These are phyloP conservation scores for Zymoseptoria ardabiliae DNA, from an alignment of 2,329 filamentous ascomycete species.

Conservation along the genomic window DNA sequence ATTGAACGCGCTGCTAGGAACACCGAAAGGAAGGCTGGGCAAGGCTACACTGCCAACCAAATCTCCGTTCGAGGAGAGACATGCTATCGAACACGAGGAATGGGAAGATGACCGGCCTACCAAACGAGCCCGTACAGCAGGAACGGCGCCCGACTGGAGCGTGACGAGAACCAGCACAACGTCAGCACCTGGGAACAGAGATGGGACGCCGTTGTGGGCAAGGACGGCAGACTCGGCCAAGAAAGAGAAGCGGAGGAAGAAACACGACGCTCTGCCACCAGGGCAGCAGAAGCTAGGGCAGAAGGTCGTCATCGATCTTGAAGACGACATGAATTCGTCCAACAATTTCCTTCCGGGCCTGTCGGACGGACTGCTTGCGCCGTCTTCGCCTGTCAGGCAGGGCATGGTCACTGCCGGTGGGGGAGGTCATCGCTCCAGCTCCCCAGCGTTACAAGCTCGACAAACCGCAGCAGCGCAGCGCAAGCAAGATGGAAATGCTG, in stretches of 20 bases:
- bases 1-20: slow-evolving; percentile 58
- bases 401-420: not conserved
- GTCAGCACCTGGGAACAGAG: slow-evolving; percentile 5
- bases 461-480: not conserved
- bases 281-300: slow-evolving; percentile 19
- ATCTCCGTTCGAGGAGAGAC: slow-evolving; percentile 60
- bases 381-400: slow-evolving; percentile 15
- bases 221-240: slow-evolving; percentile 22
- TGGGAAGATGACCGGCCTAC: slow-evolving; percentile 29
- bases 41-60: slow-evolving; percentile 50
- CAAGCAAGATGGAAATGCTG: not conserved
- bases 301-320: slow-evolving; percentile 30
- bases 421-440: not conserved
- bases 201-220: slow-evolving; percentile 19
- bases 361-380: slow-evolving; percentile 21
- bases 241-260: slow-evolving; percentile 11
- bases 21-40: slow-evolving; percentile 55
- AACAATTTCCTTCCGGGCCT: slow-evolving; percentile 20
- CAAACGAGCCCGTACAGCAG: slow-evolving; percentile 34
- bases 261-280: slow-evolving; percentile 4
- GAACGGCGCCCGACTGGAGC: slow-evolving; percentile 12
- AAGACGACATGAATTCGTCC: slow-evolving; percentile 28
- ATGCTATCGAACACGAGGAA: slow-evolving; percentile 24
- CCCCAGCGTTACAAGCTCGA: not conserved
- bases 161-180: slow-evolving; percentile 13